phyloP scores from a whole-genome alignment of 257 asterid species.

The Gentiana macrophylla region DNA sequence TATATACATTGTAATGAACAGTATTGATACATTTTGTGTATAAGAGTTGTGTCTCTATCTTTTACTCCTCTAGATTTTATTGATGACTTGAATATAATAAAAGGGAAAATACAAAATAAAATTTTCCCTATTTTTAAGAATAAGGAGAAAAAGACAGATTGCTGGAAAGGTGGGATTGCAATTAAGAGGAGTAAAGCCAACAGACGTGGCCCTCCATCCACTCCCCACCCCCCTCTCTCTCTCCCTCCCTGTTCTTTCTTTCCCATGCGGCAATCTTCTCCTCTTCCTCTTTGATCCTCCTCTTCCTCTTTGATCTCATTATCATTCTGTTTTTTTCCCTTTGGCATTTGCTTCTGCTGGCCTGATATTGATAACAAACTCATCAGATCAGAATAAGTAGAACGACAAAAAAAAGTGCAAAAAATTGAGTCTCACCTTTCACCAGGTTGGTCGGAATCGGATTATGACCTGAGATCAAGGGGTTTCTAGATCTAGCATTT shows the following conservation, averaged over 20 bases:
- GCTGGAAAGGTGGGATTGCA: no score
- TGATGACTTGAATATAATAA: no score
- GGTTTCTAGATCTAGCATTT: constrained; percentile 4
- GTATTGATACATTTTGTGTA: no score
- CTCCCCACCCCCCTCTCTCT: constrained; percentile 1
- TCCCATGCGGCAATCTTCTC: not conserved
- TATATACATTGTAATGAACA: no score
- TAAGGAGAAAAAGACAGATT: no score
- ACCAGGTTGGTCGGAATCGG: constrained; percentile 1
- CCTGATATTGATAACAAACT: not conserved
- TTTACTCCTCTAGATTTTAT: no score
- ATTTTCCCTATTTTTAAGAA: no score
- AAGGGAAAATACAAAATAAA: no score
- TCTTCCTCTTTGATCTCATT: not conserved
- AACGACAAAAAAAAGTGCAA: not conserved
- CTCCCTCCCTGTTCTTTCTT: constrained; percentile 5
- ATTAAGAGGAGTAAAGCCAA: constrained; percentile 14
- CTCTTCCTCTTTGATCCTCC: constrained; percentile 13
- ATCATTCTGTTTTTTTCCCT: not conserved
- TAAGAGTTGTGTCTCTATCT: no score
- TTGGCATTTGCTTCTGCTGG: not conserved
- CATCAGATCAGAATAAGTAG: not conserved
- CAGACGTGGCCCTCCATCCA: constrained; percentile 33
- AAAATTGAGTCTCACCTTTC: not conserved
- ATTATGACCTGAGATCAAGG: not conserved